These are phyloP conservation scores for Selaginella moellendorffii DNA, from an alignment of 75 land plant species.

Conservation along the genomic window DNA sequence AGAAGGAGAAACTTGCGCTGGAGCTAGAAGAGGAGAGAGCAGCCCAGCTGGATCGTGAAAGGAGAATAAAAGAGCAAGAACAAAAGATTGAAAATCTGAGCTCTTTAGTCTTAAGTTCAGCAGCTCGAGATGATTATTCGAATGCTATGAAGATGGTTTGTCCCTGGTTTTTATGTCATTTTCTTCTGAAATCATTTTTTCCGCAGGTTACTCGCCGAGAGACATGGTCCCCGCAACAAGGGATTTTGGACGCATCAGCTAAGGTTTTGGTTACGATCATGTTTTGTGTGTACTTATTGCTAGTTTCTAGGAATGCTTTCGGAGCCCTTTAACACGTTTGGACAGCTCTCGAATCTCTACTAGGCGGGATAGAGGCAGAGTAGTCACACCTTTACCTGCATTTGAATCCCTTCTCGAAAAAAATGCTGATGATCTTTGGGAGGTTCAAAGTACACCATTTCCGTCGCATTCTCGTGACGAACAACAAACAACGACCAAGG, in stretches of 20 bases:
- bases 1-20: neutral
- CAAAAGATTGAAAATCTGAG: conserved; percentile 2
- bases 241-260: conserved; percentile 1
- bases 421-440: neutral
- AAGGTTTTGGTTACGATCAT: no score
- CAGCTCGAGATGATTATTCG: conserved; percentile 14
- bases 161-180: no score
- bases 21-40: conserved; percentile 1
- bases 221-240: conserved; percentile 20
- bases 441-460: no score
- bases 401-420: neutral
- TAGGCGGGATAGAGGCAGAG: neutral
- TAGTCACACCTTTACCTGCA: neutral
- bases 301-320: neutral
- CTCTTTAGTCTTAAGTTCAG: conserved; percentile 9
- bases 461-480: no score
- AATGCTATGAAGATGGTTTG: conserved; percentile 22
- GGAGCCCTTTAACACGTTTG: neutral
- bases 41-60: neutral
- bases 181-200: neutral
- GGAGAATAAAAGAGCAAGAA: conserved; percentile 1
- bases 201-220: conserved; percentile 20
- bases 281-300: no score
- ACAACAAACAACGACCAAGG: conserved; percentile 17
- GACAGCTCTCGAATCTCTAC: neutral